Evolutionary conservation across 179 eudicot genomes (phyloP), one percentile per base, ranked within the genome.

Genomic region (Beta corolliflora): DNA sequence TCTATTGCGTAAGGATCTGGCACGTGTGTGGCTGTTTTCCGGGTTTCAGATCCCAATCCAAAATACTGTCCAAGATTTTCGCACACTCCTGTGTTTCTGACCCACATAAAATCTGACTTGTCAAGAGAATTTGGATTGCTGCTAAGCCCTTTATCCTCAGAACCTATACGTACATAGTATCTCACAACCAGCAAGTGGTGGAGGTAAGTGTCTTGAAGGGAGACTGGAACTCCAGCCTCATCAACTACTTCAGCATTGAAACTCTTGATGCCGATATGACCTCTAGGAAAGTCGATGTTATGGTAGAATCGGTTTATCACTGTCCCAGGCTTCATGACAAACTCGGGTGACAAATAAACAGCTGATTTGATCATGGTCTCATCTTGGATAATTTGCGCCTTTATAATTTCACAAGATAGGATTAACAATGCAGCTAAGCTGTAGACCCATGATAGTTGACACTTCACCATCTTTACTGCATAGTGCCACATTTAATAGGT

Each of bases 1-100:
- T 92, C 93, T 12, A 93, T 89, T 44, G 90, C 98, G 58, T 91
- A 92, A 56, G 94, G 92, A 60, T 91, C 92, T 11, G 98, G 98
- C 41, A 93, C 83, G 45, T 83, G 58, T 55, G 93, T 89, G 63
- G 61, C 79, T 9, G 96, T 93, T 84, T 73, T 90, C 13, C 98
- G 86, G 52, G 94, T 92, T 84, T 93, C 96, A 23, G 98, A 90
- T 50, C 93, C 96, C 16, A 93, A 77, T 11, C 98, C 98, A 78
- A 85, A 93, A 73, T 89, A 91, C 74, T 92, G 90, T 15, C 83
- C 84, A 68, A 69, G 60, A 19, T 80, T 77, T 14, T 66, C 36
- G 74, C 97, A 93, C 1, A 88, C 21, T 15, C 97, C 97, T 19
- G 81, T 77, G 75, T 93, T 93, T 72, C 86, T 77, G 7, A 61